Conservation (phyloP, 768 basidiomycete genomes). For the Amanita rubescens region DNA sequence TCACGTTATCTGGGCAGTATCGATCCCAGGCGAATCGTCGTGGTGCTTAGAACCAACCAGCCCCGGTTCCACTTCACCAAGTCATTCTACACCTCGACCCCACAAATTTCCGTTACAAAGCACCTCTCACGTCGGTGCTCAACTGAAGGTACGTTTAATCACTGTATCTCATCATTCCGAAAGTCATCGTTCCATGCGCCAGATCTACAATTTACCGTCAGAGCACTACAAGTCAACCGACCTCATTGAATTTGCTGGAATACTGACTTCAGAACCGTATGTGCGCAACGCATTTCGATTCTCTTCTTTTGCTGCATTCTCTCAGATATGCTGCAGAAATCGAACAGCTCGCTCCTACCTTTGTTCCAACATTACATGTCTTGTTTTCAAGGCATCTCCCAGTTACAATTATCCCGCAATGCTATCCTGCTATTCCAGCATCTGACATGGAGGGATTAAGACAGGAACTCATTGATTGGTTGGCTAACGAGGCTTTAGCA, state of each 20-base stretch:
- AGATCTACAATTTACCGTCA: constrained; percentile 54
- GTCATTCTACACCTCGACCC: constrained; percentile 17
- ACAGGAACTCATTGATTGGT: constrained; percentile 59
- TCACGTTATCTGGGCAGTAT: constrained; percentile 64
- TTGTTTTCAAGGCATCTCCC: constrained; percentile 43
- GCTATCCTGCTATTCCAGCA: constrained; percentile 24
- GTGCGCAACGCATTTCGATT: constrained; percentile 19
- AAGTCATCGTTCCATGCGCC: not conserved
- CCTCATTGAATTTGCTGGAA: constrained; percentile 63
- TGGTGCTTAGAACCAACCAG: constrained; percentile 38
- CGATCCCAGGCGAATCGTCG: constrained; percentile 56
- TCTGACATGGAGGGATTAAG: constrained; percentile 26
- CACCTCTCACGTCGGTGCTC: constrained; percentile 55
- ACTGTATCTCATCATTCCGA: not conserved
- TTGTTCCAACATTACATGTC: constrained; percentile 64
- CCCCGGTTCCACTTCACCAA: not conserved
- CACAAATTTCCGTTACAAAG: constrained; percentile 62
- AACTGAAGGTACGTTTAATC: constrained; percentile 51
- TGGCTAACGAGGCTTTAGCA: constrained; percentile 60
- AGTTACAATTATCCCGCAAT: constrained; percentile 30
- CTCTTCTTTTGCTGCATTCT: constrained; percentile 8
- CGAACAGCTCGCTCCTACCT: constrained; percentile 28
- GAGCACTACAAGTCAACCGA: constrained; percentile 54
- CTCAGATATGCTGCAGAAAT: constrained; percentile 30
- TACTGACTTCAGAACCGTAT: constrained; percentile 60